Evolutionary conservation across 345 rosid species (phyloP), one percentile per base, ranked within the genome.

Genomic region (Citrus cavaleriei): DNA sequence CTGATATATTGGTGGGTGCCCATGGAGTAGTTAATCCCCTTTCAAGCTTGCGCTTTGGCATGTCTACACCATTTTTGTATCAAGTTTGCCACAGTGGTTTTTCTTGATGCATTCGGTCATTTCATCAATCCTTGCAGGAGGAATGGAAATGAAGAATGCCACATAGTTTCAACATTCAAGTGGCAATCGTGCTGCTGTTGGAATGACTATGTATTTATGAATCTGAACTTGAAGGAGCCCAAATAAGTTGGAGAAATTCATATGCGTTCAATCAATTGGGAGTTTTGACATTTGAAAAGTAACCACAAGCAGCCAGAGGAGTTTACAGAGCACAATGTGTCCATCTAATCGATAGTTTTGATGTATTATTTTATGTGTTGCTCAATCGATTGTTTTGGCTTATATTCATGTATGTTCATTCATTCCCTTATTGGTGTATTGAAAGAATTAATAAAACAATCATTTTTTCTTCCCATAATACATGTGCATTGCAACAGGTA

Each of bases 1-100:
- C 77, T 58, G 78, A 66, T 62, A 12, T 51, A 57, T 21, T 40
- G 75, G 75, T 37, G 73, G 75, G 32, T 65, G 70, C 61, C 28
- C 75, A 60, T 71, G 75, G 80, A 59, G 72, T 79, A 42, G 58
- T 54, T 18, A 16, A 14, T 51, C 21, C 22, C 57, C 6, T 51
- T 51, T 18, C 38, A 6, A 49, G 51, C 24, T 49, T n/a, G 60
- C 16, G 2, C 30, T 42, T 42, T 42, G 16, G 51, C 51, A 42
- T 42, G 51, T 3, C 14, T 42, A 7, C 58, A 14, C 14, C 70
- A 1, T 54, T 57, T 34, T 13, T 25, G 27, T 37, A 30, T 75
- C 30, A 27, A 5, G 58, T 42, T 42, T 40, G 72, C 27, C 27
- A n/a, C 32, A 24, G 4, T 2, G 21, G 72, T 12, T 40, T 60